Percentiles rank a stretch among this genome's conserved stretches.
Conservation (phyloP, 202 grass and related monocot species). For the Eragrostis tef region DNA sequence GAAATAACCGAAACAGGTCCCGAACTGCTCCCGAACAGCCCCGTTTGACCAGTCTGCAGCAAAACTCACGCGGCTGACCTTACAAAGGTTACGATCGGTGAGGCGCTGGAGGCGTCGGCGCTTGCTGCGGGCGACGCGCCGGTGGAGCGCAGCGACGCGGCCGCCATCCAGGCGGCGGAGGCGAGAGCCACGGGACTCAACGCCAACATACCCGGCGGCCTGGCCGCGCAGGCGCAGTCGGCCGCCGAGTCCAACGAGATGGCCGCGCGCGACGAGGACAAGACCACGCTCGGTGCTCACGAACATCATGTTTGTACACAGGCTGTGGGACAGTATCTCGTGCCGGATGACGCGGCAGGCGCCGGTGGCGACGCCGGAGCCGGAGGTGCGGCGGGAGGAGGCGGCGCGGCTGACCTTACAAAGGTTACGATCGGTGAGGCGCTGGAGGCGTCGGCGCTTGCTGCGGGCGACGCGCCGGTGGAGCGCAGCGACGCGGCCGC, state of each 20-base stretch:
- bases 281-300: constrained; percentile 52
- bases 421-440: constrained; percentile 74
- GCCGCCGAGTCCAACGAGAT: constrained; percentile 53
- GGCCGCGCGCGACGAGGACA: constrained; percentile 42
- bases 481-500: constrained; percentile 62
- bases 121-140: constrained; percentile 37
- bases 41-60: no score
- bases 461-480: constrained; percentile 45
- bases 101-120: constrained; percentile 62
- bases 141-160: constrained; percentile 64
- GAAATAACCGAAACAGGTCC: no score
- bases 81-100: constrained; percentile 66
- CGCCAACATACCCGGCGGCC: constrained; percentile 35
- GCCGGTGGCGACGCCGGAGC: no score
- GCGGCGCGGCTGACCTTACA: constrained; percentile 10
- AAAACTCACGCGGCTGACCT: background rate
- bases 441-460: constrained; percentile 55
- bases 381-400: no score
- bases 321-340: no score
- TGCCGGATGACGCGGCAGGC: no score
- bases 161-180: constrained; percentile 63
- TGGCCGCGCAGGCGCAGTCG: constrained; percentile 58
- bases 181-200: constrained; percentile 54
- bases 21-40: no score
- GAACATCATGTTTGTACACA: no score